A percentile compares a stretch with the other conserved stretches of the same genome.
These are phyloP conservation scores for Kwoniella mangroviensis DNA, from an alignment of 768 basidiomycete species.

Conservation along the genomic window DNA sequence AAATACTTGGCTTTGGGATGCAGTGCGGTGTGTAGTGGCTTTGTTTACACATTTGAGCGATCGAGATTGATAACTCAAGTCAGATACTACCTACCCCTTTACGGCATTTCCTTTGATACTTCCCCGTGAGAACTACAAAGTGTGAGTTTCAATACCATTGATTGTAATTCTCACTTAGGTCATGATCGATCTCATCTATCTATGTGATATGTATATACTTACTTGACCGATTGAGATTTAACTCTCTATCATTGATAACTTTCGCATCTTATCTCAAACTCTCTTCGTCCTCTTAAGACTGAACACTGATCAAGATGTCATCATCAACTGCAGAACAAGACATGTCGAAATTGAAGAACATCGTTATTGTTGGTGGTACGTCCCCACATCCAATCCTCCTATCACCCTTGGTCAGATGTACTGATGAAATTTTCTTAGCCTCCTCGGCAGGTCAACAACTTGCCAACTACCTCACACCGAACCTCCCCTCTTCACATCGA, in stretches of 20 bases:
- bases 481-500: constrained; percentile 37
- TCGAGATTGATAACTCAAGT: not conserved
- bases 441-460: constrained; percentile 37
- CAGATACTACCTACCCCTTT: not conserved
- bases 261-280: not conserved
- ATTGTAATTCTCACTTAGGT: not conserved
- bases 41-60: not conserved
- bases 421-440: constrained; percentile 15
- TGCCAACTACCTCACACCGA: constrained; percentile 35
- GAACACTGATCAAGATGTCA: not conserved
- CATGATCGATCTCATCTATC: not conserved
- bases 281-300: too few relatives aligned
- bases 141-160: not conserved
- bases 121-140: too few relatives aligned
- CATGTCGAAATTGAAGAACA: constrained; percentile 30
- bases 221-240: not conserved
- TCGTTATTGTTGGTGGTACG: constrained; percentile 31
- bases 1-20: not conserved
- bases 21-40: not conserved
- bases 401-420: not conserved
- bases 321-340: not conserved
- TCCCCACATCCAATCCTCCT: not conserved
- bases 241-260: not conserved
- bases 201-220: not conserved
- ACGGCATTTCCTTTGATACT: constrained; percentile 1